Conservation (phyloP, 2,329 filamentous ascomycete genomes). For the Podosphaera fusca region DNA sequence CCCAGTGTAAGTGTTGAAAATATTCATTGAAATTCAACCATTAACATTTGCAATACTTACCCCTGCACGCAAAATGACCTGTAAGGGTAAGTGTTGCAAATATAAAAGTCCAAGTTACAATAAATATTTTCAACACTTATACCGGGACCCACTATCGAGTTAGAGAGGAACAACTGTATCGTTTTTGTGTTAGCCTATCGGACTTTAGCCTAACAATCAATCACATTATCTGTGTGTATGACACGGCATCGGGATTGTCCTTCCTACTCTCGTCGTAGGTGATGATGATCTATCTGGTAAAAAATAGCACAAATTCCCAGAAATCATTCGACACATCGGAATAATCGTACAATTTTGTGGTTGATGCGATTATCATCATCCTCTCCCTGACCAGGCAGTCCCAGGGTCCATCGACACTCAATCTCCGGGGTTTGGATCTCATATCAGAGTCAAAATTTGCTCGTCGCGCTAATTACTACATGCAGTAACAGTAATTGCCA, state of each 20-base stretch:
- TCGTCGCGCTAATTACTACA: not conserved
- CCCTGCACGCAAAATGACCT: no score
- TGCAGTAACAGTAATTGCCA: not conserved
- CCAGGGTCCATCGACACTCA: not conserved
- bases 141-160: no score
- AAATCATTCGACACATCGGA: not conserved
- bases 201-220: not conserved
- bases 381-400: not conserved
- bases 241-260: not conserved
- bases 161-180: not conserved
- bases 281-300: not conserved
- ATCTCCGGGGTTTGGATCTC: not conserved
- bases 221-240: not conserved
- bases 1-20: no score
- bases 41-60: no score
- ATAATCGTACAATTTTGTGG: not conserved
- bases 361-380: not conserved
- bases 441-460: not conserved
- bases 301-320: not conserved
- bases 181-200: not conserved
- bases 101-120: no score
- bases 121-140: no score
- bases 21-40: no score
- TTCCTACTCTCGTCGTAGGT: not conserved
- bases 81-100: no score